Percentiles rank a stretch among this genome's conserved stretches.
phyloP scores from a whole-genome alignment of 306 rosid genomes.

The Vigna angularis region DNA sequence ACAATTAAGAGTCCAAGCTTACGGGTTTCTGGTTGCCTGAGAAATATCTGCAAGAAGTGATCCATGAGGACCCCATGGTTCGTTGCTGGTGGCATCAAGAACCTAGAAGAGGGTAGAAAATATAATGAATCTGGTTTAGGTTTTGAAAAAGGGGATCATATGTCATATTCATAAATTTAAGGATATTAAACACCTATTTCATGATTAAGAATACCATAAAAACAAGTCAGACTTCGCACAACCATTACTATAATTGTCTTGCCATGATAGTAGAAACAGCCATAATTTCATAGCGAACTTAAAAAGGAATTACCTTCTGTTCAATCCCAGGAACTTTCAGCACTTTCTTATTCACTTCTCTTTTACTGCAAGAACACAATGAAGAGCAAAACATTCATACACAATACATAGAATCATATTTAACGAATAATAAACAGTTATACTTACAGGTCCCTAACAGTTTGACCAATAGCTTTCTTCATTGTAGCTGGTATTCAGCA shows the following conservation, averaged over 20 bases:
- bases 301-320: slow-evolving; percentile 75
- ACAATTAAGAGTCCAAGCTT: slow-evolving; percentile 46
- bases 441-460: slow-evolving; percentile 96
- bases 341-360: slow-evolving; percentile 96
- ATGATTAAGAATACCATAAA: not conserved
- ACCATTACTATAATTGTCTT: slow-evolving; percentile 22
- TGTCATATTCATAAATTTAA: not conserved
- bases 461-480: slow-evolving; percentile 97
- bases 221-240: slow-evolving; percentile 10
- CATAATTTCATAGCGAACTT: slow-evolving; percentile 26
- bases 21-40: slow-evolving; percentile 91
- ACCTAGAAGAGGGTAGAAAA: slow-evolving; percentile 56
- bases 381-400: slow-evolving; percentile 33
- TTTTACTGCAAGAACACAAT: slow-evolving; percentile 68
- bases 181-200: slow-evolving; percentile 1
- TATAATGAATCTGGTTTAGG: slow-evolving; percentile 13
- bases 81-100: slow-evolving; percentile 99
- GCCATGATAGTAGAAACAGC: not conserved
- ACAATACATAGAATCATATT: not conserved
- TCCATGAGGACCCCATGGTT: slow-evolving; percentile 99
- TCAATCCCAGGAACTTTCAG: slow-evolving; percentile 98
- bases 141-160: slow-evolving; percentile 23
- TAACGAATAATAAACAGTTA: slow-evolving; percentile 29
- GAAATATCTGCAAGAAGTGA: slow-evolving; percentile 96
- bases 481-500: slow-evolving; percentile 54